A percentile compares a stretch with the other conserved stretches of the same genome.
phyloP scores from a whole-genome alignment of 169 alveolate species.

The Sarcocystis neurona region DNA sequence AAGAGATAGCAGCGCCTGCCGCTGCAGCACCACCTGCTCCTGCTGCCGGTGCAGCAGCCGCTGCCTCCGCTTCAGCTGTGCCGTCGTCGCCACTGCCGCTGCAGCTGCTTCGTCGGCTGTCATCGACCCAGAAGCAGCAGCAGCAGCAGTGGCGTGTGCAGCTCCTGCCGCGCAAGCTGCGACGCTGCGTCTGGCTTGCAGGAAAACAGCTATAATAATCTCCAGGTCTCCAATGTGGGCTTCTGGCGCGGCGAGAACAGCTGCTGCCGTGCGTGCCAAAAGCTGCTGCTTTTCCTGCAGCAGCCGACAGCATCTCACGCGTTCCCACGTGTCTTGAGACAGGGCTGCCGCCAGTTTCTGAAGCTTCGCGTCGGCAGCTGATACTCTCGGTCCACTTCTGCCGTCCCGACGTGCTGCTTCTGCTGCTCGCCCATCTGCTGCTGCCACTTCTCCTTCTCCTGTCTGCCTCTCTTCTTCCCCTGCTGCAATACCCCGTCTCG shows the following conservation, averaged over 20 bases:
- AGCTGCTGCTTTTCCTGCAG: not conserved
- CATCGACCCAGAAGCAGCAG: not conserved
- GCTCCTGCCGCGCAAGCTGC: too few species aligned
- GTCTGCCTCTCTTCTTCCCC: too few species aligned
- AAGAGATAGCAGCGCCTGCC: not conserved
- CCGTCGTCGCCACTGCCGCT: not conserved
- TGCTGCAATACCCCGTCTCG: too few species aligned
- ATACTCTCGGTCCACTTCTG: not conserved
- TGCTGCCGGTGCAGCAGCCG: not conserved
- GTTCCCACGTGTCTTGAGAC: slow-evolving; percentile 4
- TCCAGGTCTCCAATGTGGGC: not conserved
- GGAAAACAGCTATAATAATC: not conserved
- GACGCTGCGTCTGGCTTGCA: not conserved
- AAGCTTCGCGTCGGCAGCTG: not conserved
- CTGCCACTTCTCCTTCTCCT: not conserved
- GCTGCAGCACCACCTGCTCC: not conserved
- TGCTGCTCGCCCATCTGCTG: not conserved
- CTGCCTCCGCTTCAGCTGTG: not conserved
- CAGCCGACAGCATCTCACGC: not conserved
- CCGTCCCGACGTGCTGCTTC: too few species aligned
- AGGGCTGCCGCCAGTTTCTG: not conserved
- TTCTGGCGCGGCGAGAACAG: slow-evolving; percentile 18
- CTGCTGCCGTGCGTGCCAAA: not conserved
- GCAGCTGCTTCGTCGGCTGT: not conserved
- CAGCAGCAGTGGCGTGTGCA: not conserved